These are phyloP conservation scores for Chaetomiaceae sp. DNA, from an alignment of 2,329 filamentous ascomycete species.

Conservation along the genomic window DNA sequence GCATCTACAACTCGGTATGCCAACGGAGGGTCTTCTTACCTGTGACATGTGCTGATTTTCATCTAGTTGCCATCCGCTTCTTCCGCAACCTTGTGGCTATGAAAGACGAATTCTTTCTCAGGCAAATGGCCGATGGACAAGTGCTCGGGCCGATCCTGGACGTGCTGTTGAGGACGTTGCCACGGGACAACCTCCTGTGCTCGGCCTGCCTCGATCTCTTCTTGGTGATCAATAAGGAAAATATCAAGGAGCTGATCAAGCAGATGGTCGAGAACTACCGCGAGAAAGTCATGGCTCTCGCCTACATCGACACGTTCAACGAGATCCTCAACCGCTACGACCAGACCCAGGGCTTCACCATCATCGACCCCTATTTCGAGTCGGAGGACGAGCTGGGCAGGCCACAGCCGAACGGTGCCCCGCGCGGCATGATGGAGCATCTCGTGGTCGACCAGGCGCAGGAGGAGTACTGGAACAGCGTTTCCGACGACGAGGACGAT, in stretches of 20 bases:
- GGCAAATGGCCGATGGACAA: conserved; percentile 73
- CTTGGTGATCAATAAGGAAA: conserved; percentile 78
- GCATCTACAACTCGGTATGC: conserved; percentile 79
- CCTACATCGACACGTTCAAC: conserved; percentile 79
- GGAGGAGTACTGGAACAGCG: conserved; percentile 84
- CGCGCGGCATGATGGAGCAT: conserved; percentile 66
- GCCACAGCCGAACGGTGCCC: conserved; percentile 31
- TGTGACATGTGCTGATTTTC: conserved; percentile 6
- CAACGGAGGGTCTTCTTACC: conserved; percentile 20
- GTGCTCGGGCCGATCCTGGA: conserved; percentile 80
- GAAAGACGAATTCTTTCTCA: conserved; percentile 86
- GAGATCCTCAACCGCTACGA: conserved; percentile 72
- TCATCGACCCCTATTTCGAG: conserved; percentile 62
- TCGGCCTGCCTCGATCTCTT: conserved; percentile 94
- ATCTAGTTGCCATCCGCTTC: conserved; percentile 78
- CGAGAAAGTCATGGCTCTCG: conserved; percentile 67
- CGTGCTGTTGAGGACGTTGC: conserved; percentile 77
- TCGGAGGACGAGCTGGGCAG: conserved; percentile 54
- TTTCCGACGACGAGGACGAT: conserved; percentile 79
- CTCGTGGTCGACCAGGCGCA: conserved; percentile 67
- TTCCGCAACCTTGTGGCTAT: conserved; percentile 80
- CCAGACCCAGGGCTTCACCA: conserved; percentile 62
- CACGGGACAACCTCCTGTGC: conserved; percentile 86
- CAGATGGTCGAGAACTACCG: conserved; percentile 82
- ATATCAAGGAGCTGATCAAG: conserved; percentile 71